phyloP scores from a whole-genome alignment of 1,284 basidiomycete genomes.

The Butyriboletus appendiculatus region DNA sequence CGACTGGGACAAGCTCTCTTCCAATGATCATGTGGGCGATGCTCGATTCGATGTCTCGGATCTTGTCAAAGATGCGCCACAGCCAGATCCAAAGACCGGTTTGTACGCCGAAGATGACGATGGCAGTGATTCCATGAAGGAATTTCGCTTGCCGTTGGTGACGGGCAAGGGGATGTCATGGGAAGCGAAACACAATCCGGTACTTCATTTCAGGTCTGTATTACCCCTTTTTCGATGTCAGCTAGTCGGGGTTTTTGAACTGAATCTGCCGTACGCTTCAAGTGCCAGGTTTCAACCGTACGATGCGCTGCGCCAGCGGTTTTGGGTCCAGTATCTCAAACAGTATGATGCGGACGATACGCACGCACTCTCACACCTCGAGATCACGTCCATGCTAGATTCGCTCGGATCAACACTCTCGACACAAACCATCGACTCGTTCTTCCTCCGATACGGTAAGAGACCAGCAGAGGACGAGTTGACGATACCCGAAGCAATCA shows the following conservation, averaged over 20 bases:
- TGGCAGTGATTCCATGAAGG: slow-evolving; percentile 59
- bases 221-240: neutral
- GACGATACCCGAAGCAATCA: slow-evolving; percentile 77
- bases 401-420: slow-evolving; percentile 94
- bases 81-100: slow-evolving; percentile 71
- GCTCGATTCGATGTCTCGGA: slow-evolving; percentile 69
- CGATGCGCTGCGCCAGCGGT: slow-evolving; percentile 84
- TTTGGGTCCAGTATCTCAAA: slow-evolving; percentile 90
- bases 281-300: slow-evolving; percentile 95
- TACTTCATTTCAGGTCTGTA: slow-evolving; percentile 58
- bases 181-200: slow-evolving; percentile 66
- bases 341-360: slow-evolving; percentile 94
- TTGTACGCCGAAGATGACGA: slow-evolving; percentile 55
- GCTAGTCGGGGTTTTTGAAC: neutral
- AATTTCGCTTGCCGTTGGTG: slow-evolving; percentile 59
- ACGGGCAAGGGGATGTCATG: slow-evolving; percentile 58
- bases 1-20: slow-evolving; percentile 94
- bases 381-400: slow-evolving; percentile 96
- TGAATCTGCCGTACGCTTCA: slow-evolving; percentile 29
- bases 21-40: slow-evolving; percentile 87
- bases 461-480: slow-evolving; percentile 71
- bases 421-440: slow-evolving; percentile 73
- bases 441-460: slow-evolving; percentile 77
- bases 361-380: slow-evolving; percentile 76
- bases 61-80: slow-evolving; percentile 71